These are phyloP conservation scores for Fonsecaea multimorphosa DNA, from an alignment of 2,329 filamentous ascomycete species.

Conservation along the genomic window DNA sequence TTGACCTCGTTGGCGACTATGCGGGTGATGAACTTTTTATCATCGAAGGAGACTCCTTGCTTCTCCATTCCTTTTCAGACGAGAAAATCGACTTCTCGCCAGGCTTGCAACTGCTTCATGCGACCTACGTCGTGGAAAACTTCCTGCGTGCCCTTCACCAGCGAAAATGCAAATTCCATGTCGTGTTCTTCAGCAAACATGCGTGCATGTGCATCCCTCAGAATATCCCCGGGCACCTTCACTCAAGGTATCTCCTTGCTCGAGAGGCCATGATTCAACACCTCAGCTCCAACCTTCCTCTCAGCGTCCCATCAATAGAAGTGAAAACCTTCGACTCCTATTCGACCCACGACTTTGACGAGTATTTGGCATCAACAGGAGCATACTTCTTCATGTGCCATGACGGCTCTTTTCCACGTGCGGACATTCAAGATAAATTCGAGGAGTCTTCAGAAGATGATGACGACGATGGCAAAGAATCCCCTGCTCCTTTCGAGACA, in stretches of 20 bases:
- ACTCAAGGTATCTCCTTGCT: not conserved
- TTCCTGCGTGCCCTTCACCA: not conserved
- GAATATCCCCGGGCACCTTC: not conserved
- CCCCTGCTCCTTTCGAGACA: not conserved
- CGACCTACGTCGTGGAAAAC: not conserved
- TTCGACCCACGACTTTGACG: not conserved
- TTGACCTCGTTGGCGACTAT: constrained; percentile 1
- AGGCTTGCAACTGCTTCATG: not conserved
- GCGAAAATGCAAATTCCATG: not conserved
- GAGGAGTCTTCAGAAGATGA: not conserved
- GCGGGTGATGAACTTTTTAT: constrained; percentile 5
- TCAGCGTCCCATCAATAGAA: not conserved
- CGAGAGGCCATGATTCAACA: not conserved
- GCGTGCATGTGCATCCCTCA: not conserved
- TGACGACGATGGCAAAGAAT: not conserved
- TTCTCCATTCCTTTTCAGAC: constrained; percentile 1
- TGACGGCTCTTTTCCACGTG: not conserved
- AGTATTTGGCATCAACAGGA: not conserved
- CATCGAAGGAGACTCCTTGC: not conserved
- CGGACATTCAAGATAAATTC: not conserved
- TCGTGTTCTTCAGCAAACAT: not conserved
- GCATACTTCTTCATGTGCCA: constrained; percentile 4
- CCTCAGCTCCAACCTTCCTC: not conserved
- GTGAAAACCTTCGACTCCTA: not conserved
- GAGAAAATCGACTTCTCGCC: not conserved